Percentiles rank a stretch among this genome's conserved stretches.
These are phyloP conservation scores for Phaffia australis DNA, from an alignment of 768 basidiomycete species.

Conservation along the genomic window DNA sequence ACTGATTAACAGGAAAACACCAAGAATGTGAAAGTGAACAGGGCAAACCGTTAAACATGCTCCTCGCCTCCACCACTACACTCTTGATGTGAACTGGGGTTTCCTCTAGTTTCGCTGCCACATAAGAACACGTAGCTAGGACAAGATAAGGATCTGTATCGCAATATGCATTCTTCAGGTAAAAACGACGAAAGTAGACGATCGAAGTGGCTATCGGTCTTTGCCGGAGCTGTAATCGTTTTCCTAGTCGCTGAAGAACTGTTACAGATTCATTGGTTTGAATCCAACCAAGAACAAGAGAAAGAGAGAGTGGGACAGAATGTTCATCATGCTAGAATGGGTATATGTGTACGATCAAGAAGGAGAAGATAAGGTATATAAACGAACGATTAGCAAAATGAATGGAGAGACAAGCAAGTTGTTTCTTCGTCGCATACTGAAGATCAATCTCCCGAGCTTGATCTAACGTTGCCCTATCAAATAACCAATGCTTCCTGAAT, in stretches of 20 bases:
- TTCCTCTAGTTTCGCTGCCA: constrained; percentile 95
- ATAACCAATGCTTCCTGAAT: constrained; percentile 79
- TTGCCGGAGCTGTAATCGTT: constrained; percentile 58
- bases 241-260: constrained; percentile 82
- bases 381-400: constrained; percentile 71
- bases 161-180: constrained; percentile 86
- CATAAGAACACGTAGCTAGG: constrained; percentile 83
- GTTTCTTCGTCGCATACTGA: constrained; percentile 64
- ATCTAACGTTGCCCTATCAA: constrained; percentile 63
- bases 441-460: constrained; percentile 68
- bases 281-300: background rate
- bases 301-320: background rate
- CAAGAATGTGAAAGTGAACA: background rate
- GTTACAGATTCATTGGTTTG: background rate
- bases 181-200: constrained; percentile 93
- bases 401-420: constrained; percentile 71
- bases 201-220: constrained; percentile 87
- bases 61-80: constrained; percentile 69
- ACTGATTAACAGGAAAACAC: background rate
- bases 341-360: background rate
- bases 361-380: background rate
- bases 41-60: constrained; percentile 47
- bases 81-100: constrained; percentile 89
- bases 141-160: constrained; percentile 93
- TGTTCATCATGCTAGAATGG: background rate